phyloP scores from a whole-genome alignment of 1,284 basidiomycete species.

The Coniophora puteana region DNA sequence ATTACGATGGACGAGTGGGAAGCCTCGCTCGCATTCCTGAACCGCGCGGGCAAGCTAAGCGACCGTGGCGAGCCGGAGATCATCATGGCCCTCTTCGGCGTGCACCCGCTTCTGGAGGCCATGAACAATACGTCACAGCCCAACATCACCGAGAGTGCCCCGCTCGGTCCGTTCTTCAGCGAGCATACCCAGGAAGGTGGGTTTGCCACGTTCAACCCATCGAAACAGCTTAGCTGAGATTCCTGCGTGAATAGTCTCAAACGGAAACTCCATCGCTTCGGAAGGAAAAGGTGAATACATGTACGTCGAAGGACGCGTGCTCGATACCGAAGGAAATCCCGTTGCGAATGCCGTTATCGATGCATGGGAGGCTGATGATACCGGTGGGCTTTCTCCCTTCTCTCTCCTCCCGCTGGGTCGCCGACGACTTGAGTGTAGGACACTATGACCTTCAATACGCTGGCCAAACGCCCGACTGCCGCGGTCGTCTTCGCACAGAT shows the following conservation, averaged over 20 bases:
- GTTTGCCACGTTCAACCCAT: slow-evolving; percentile 20
- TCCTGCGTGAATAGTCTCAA: slow-evolving; percentile 47
- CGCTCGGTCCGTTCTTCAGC: slow-evolving; percentile 84
- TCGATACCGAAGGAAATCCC: slow-evolving; percentile 64
- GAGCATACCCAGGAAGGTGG: slow-evolving; percentile 73
- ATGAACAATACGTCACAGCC: slow-evolving; percentile 67
- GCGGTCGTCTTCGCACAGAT: slow-evolving; percentile 64
- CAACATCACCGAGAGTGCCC: slow-evolving; percentile 72
- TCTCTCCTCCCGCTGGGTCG: neutral
- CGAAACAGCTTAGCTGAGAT: neutral
- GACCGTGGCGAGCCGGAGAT: slow-evolving; percentile 78
- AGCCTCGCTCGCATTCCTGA: slow-evolving; percentile 76
- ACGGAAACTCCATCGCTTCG: slow-evolving; percentile 67
- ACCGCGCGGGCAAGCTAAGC: slow-evolving; percentile 68
- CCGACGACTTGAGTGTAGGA: slow-evolving; percentile 29
- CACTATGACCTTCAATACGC: slow-evolving; percentile 66
- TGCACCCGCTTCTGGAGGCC: slow-evolving; percentile 75
- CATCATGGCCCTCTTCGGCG: slow-evolving; percentile 77
- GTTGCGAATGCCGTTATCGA: slow-evolving; percentile 68
- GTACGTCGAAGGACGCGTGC: slow-evolving; percentile 72
- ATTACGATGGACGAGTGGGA: slow-evolving; percentile 87
- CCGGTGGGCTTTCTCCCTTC: slow-evolving; percentile 36
- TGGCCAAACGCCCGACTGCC: slow-evolving; percentile 69
- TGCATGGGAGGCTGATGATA: slow-evolving; percentile 84
- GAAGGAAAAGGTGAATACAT: slow-evolving; percentile 83